Evolutionary conservation across 352 stramenopile species (phyloP).

Genomic region (Pythium phragmiticola): DNA sequence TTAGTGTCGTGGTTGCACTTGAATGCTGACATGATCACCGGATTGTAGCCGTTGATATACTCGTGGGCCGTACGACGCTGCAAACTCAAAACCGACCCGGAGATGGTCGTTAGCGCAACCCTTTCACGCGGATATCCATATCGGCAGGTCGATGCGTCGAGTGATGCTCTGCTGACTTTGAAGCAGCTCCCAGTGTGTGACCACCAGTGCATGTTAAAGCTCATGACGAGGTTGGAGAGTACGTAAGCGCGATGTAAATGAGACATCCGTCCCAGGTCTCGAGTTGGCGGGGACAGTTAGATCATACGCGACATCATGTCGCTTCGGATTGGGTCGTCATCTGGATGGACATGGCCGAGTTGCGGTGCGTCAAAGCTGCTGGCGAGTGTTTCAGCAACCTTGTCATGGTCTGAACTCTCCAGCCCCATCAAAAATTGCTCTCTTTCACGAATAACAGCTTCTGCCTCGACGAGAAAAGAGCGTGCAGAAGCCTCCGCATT

Average conservation of each 20-base stretch:
- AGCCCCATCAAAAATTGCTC: neutral
- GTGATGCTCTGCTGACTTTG: conserved; percentile 11
- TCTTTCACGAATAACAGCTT: neutral
- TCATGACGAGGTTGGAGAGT: conserved; percentile 2
- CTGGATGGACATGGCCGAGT: neutral
- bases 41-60: conserved; percentile 19
- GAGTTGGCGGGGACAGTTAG: conserved; percentile 8
- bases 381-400: neutral
- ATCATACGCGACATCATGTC: conserved; percentile 15
- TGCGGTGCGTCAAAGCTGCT: neutral
- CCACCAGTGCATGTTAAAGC: conserved; percentile 21
- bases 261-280: neutral
- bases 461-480: neutral
- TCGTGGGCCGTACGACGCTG: conserved; percentile 8
- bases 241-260: neutral
- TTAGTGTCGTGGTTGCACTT: conserved; percentile 24
- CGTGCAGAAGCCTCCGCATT: neutral
- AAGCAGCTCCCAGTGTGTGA: conserved; percentile 23
- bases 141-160: neutral
- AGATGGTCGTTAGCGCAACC: neutral
- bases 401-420: no score
- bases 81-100: neutral
- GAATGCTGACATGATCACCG: conserved; percentile 7
- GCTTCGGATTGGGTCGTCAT: conserved; percentile 1
- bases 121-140: conserved; percentile 21